A percentile compares a stretch with the other conserved stretches of the same genome.
Conservation (phyloP, 345 rosid species). For the Excoecaria cochinchinensis region DNA sequence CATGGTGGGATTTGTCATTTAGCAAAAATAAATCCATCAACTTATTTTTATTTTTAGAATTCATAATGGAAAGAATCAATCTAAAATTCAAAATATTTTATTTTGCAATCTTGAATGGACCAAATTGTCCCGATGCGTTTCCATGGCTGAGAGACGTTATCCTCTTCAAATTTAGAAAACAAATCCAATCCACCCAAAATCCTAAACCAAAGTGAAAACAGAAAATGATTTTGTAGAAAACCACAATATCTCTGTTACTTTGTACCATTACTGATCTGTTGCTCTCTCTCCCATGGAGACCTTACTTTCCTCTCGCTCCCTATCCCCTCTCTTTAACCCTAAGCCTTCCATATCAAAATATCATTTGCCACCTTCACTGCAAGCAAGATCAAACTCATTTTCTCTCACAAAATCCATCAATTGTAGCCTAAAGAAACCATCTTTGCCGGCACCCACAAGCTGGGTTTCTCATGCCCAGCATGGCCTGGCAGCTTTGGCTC, state of each 20-base stretch:
- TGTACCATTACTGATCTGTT: constrained; percentile 20
- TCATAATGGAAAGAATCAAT: too few species aligned
- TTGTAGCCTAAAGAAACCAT: constrained; percentile 42
- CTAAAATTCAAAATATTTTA: neutral
- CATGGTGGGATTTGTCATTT: neutral
- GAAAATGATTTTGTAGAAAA: constrained; percentile 10
- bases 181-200: constrained; percentile 44
- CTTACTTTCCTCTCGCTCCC: constrained; percentile 57
- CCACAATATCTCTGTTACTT: constrained; percentile 1
- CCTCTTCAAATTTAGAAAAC: constrained; percentile 38
- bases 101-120: constrained; percentile 14
- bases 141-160: constrained; percentile 43
- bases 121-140: constrained; percentile 28
- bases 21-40: too few species aligned
- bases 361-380: constrained; percentile 37
- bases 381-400: constrained; percentile 40
- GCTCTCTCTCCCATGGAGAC: constrained; percentile 61
- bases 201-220: constrained; percentile 24
- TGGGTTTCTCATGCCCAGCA: constrained; percentile 70
- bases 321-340: constrained; percentile 53
- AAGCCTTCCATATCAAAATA: constrained; percentile 37
- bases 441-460: constrained; percentile 31
- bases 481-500: constrained; percentile 76
- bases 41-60: too few species aligned
- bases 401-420: constrained; percentile 40